These are phyloP conservation scores for Trichaptum fuscoviolaceum DNA, from an alignment of 768 basidiomycete genomes.

Conservation along the genomic window DNA sequence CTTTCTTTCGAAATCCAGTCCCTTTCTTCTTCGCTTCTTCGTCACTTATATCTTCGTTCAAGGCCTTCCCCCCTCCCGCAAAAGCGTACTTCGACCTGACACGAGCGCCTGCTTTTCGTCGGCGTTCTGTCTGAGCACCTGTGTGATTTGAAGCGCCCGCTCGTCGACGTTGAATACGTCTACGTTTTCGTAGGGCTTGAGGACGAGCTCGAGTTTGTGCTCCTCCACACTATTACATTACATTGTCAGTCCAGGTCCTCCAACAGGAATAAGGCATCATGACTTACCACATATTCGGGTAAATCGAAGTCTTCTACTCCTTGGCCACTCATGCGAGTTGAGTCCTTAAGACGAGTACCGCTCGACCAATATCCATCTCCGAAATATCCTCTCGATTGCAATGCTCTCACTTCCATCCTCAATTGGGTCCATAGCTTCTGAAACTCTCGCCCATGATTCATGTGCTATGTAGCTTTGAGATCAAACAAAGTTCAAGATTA, in stretches of 20 bases:
- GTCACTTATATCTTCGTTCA: conserved; percentile 38
- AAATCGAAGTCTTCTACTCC: conserved; percentile 52
- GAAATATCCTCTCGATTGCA: conserved; percentile 75
- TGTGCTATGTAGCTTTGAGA: conserved; percentile 43
- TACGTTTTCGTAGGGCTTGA: conserved; percentile 35
- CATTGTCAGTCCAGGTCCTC: conserved; percentile 5
- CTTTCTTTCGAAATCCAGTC: conserved; percentile 66
- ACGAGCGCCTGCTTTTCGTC: conserved; percentile 66
- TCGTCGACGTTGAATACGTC: conserved; percentile 26
- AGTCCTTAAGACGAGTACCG: conserved; percentile 65
- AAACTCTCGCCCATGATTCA: conserved; percentile 75
- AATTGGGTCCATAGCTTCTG: conserved; percentile 71
- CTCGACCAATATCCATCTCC: conserved; percentile 90
- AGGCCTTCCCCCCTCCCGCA: conserved; percentile 44
- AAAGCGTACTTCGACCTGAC: conserved; percentile 62
- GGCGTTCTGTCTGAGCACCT: conserved; percentile 58
- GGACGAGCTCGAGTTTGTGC: conserved; percentile 63
- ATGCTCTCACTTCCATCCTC: conserved; percentile 54
- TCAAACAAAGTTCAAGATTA: background rate
- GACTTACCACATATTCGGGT: conserved; percentile 70
- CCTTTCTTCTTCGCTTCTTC: conserved; percentile 39
- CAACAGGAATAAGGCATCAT: background rate
- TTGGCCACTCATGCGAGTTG: conserved; percentile 44
- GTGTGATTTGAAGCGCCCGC: conserved; percentile 51
- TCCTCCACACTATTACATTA: conserved; percentile 60